Evolutionary conservation across 2,329 filamentous ascomycete genomes (phyloP), one percentile per base, ranked within the genome.

Genomic region (Aureobasidium sp.): DNA sequence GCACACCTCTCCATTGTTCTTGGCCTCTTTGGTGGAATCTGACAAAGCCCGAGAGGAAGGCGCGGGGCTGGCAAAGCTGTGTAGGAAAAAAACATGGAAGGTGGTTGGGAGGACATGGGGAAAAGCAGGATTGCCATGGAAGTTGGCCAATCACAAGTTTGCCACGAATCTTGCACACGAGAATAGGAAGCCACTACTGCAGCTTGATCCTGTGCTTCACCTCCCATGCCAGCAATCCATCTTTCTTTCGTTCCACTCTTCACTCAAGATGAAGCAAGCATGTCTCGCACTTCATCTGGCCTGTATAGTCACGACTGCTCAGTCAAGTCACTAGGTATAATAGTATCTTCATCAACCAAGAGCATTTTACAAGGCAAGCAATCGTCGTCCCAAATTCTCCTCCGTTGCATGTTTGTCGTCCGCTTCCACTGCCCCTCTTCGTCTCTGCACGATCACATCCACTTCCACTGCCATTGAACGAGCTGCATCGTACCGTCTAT

Each of bases 61-160:
- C 39, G 57, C 36, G 57, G 57, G 57, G 57, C 57, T 59, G 57
- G 57, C 21, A 41, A 42, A 29, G 8, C 10, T 49, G 32, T 58
- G 32, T 21, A 21, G 21, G 21, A 21, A 21, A 21, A 11, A 39
- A 47, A 32, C 42, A 37, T 37, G 32, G 44, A 48, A 42, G 57
- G 57, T 59, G 57, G 57, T 50, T 59, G 55, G 57, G 21, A 21
- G 55, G 45, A 48, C 10, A 39, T 42, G 39, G 55, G 29, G 27
- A 16, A 48, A 59, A 59, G 34, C 55, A 59, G 44, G 55, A 48
- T 39, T 34, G 34, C 42, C 29, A 15, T 5, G 3, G 10, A 13
- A 21, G 21, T n/a, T 41, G 11, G 45, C 57, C 45, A 59, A 59
- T 59, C 54, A 6, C 5, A 29, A 21, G 21, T 21, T 21, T 21